These are phyloP conservation scores for Kuraishia piskuri DNA, from an alignment of 805 yeast genomes.

Conservation along the genomic window DNA sequence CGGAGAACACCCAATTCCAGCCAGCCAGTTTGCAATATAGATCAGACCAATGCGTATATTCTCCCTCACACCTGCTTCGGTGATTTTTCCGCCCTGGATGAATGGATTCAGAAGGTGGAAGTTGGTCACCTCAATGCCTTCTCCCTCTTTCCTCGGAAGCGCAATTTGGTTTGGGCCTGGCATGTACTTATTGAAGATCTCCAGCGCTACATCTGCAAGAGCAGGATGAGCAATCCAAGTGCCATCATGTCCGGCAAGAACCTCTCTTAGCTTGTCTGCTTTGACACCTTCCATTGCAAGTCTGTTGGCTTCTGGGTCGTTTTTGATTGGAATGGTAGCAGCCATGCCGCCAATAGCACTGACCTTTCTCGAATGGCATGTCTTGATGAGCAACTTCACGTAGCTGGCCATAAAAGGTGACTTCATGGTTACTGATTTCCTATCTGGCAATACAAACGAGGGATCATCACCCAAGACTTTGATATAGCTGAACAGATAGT, in stretches of 20 bases:
- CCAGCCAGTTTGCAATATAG: constrained; percentile 68
- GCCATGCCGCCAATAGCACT: constrained; percentile 93
- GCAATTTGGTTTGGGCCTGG: constrained; percentile 68
- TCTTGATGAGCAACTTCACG: constrained; percentile 55
- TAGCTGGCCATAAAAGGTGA: constrained; percentile 65
- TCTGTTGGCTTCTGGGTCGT: constrained; percentile 53
- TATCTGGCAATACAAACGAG: constrained; percentile 58
- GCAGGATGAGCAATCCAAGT: constrained; percentile 94
- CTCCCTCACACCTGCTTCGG: constrained; percentile 59
- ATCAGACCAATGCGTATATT: constrained; percentile 57
- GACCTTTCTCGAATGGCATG: constrained; percentile 64
- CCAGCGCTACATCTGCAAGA: constrained; percentile 61
- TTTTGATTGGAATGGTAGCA: constrained; percentile 75
- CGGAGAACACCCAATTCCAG: constrained; percentile 67
- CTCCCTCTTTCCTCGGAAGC: constrained; percentile 18
- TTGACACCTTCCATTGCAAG: constrained; percentile 66
- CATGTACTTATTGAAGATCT: constrained; percentile 68
- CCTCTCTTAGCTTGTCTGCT: constrained; percentile 71
- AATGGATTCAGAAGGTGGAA: constrained; percentile 45
- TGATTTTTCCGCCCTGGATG: constrained; percentile 49
- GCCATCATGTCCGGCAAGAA: constrained; percentile 75
- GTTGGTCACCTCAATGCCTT: constrained; percentile 11
- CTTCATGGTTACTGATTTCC: constrained; percentile 60
- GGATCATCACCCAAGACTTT: constrained; percentile 56
- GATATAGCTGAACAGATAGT: constrained; percentile 63